Evolutionary conservation across 371 early-diverging fungal species (phyloP).

Genomic region (Haplosporangium sp.): DNA sequence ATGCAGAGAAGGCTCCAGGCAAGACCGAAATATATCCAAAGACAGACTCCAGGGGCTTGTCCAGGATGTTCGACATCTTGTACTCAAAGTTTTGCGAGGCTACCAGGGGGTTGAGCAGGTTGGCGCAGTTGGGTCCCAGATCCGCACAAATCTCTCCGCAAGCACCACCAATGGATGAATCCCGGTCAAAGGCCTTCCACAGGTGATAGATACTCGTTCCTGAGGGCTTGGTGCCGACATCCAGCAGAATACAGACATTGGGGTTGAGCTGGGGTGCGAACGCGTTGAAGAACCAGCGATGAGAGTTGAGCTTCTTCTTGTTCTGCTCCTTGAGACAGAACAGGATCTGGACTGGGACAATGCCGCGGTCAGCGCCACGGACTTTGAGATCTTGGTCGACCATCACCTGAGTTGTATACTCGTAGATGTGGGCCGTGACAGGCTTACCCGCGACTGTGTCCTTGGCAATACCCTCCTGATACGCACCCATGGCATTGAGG

Average conservation of each 20-base stretch:
- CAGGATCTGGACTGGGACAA: conserved; percentile 85
- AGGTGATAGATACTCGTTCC: conserved; percentile 83
- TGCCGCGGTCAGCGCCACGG: conserved; percentile 67
- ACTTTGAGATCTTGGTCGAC: conserved; percentile 67
- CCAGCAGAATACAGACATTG: conserved; percentile 85
- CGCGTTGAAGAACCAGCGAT: conserved; percentile 94
- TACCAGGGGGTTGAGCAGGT: conserved; percentile 87
- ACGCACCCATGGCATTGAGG: conserved; percentile 87
- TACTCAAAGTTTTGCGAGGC: conserved; percentile 98
- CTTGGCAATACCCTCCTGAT: conserved; percentile 84
- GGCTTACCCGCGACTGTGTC: conserved; percentile 67
- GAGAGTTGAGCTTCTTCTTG: conserved; percentile 88
- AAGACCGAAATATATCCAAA: conserved; percentile 98
- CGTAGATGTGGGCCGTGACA: conserved; percentile 88
- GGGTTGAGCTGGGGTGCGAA: conserved; percentile 82
- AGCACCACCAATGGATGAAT: conserved; percentile 82
- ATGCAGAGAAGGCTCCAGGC: conserved; percentile 98
- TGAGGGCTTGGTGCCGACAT: conserved; percentile 89
- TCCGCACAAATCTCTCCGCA: conserved; percentile 92
- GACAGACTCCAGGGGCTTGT: conserved; percentile 96
- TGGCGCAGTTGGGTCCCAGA: conserved; percentile 65
- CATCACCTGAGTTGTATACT: conserved; percentile 85
- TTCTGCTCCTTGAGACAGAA: conserved; percentile 90
- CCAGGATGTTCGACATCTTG: conserved; percentile 97
- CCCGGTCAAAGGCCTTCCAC: conserved; percentile 86